These are phyloP conservation scores for Fusarium abutilonis DNA, from an alignment of 2,329 filamentous ascomycete species.

Conservation along the genomic window DNA sequence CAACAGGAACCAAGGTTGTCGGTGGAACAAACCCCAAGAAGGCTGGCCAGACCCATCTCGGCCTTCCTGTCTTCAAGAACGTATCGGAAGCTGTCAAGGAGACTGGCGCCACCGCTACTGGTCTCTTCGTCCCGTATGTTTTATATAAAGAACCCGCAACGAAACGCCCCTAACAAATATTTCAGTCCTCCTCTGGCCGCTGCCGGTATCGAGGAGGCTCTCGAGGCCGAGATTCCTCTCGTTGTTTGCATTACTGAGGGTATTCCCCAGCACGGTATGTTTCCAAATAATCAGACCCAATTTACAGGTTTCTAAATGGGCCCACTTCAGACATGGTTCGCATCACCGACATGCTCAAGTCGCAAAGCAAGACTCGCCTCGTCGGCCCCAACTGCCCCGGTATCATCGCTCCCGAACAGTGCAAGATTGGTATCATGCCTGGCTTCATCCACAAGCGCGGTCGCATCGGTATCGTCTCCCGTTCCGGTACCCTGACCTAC, in stretches of 20 bases:
- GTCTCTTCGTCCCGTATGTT: slow-evolving; percentile 92
- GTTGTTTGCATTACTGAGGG: slow-evolving; percentile 98
- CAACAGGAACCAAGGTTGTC: slow-evolving; percentile 89
- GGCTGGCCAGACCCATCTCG: slow-evolving; percentile 89
- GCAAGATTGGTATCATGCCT: slow-evolving; percentile 99
- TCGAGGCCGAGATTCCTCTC: slow-evolving; percentile 90
- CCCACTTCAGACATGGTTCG: slow-evolving; percentile 86
- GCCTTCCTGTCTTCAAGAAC: slow-evolving; percentile 89
- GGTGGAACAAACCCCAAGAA: slow-evolving; percentile 99
- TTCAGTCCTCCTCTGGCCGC: slow-evolving; percentile 88
- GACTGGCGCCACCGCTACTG: slow-evolving; percentile 89
- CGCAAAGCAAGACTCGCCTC: slow-evolving; percentile 94
- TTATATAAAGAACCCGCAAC: slow-evolving; percentile 5
- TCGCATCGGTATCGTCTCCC: slow-evolving; percentile 97
- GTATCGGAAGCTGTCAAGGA: slow-evolving; percentile 89
- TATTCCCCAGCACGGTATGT: slow-evolving; percentile 92
- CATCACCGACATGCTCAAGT: slow-evolving; percentile 97
- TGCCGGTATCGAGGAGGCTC: slow-evolving; percentile 94
- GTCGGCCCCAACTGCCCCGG: slow-evolving; percentile 98
- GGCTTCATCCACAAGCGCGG: slow-evolving; percentile 99
- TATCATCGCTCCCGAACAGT: slow-evolving; percentile 94
- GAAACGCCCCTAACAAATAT: slow-evolving; percentile 22
- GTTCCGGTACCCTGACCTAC: slow-evolving; percentile 98
- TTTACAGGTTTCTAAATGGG: slow-evolving; percentile 23
- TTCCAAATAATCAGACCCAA: slow-evolving; percentile 11